Percentiles rank a stretch among this genome's conserved stretches.
Conservation (phyloP, 768 basidiomycete species). For the Phaeotremella skinneri region DNA sequence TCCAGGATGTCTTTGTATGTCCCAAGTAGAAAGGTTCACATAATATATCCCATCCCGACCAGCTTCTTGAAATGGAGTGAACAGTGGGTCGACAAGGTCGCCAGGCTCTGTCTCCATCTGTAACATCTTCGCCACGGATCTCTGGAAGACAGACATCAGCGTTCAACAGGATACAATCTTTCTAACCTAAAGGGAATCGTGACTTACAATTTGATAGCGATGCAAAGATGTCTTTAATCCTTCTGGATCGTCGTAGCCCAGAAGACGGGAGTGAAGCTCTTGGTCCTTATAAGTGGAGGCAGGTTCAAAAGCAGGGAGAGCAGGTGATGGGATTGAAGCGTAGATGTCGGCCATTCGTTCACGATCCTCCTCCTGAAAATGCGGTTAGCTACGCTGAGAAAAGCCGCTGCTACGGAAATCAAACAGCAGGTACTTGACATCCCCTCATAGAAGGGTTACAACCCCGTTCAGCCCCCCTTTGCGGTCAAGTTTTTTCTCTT, state of each 20-base stretch:
- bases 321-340: slow-evolving; percentile 33
- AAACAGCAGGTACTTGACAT: not conserved
- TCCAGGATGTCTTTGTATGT: slow-evolving; percentile 34
- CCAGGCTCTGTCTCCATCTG: slow-evolving; percentile 38
- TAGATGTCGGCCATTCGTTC: slow-evolving; percentile 32
- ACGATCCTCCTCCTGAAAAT: slow-evolving; percentile 15
- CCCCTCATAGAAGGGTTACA: not conserved
- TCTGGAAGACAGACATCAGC: slow-evolving; percentile 17
- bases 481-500: not conserved
- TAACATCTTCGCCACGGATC: slow-evolving; percentile 36
- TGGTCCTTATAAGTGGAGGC: slow-evolving; percentile 5
- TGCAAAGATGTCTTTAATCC: slow-evolving; percentile 29
- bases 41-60: slow-evolving; percentile 29
- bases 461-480: too few species aligned
- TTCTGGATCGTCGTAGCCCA: slow-evolving; percentile 15
- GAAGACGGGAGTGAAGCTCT: slow-evolving; percentile 19
- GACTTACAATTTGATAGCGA: slow-evolving; percentile 34
- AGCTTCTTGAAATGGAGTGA: slow-evolving; percentile 29
- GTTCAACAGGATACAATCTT: too few species aligned
- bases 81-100: slow-evolving; percentile 31
- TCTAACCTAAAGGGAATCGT: too few species aligned
- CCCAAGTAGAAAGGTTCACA: slow-evolving; percentile 33
- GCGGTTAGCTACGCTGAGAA: not conserved
- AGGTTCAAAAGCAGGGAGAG: slow-evolving; percentile 6
- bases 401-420: too few species aligned